Percentiles rank a stretch among this genome's conserved stretches.
These are phyloP conservation scores for Bruguiera hainesii DNA, from an alignment of 441 rosid species.

Conservation along the genomic window DNA sequence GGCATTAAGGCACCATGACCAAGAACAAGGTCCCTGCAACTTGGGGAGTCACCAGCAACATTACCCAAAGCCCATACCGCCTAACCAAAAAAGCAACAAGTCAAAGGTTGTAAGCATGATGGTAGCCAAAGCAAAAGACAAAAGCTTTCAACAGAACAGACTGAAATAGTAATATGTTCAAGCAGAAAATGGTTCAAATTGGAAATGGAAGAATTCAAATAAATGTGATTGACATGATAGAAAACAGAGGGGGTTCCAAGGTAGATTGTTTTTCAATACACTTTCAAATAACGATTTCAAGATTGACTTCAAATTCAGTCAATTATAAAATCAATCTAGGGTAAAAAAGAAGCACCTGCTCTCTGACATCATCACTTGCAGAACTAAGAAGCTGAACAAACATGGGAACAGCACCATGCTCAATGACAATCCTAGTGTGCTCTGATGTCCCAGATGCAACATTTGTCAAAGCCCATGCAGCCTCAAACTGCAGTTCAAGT, in stretches of 20 bases:
- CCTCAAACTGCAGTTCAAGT: conserved; percentile 55
- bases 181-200: not conserved
- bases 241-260: too few species aligned
- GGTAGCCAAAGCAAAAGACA: not conserved
- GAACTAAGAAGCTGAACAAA: conserved; percentile 79
- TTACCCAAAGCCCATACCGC: conserved; percentile 91
- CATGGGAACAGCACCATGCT: conserved; percentile 71
- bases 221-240: too few species aligned
- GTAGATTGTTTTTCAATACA: too few species aligned
- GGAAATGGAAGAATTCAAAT: not conserved
- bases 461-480: conserved; percentile 77
- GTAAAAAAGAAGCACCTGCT: conserved; percentile 43
- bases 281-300: too few species aligned
- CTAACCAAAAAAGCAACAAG: conserved; percentile 26
- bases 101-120: not conserved
- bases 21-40: conserved; percentile 79
- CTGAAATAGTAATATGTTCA: not conserved
- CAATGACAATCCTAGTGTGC: conserved; percentile 66
- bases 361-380: conserved; percentile 76
- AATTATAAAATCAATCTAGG: not conserved
- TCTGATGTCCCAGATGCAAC: conserved; percentile 86
- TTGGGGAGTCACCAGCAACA: conserved; percentile 88
- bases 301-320: too few species aligned
- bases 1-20: conserved; percentile 59
- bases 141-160: not conserved